These are phyloP conservation scores for Ceratocystiopsis brevicomis DNA, from an alignment of 2,329 filamentous ascomycete species.

Conservation along the genomic window DNA sequence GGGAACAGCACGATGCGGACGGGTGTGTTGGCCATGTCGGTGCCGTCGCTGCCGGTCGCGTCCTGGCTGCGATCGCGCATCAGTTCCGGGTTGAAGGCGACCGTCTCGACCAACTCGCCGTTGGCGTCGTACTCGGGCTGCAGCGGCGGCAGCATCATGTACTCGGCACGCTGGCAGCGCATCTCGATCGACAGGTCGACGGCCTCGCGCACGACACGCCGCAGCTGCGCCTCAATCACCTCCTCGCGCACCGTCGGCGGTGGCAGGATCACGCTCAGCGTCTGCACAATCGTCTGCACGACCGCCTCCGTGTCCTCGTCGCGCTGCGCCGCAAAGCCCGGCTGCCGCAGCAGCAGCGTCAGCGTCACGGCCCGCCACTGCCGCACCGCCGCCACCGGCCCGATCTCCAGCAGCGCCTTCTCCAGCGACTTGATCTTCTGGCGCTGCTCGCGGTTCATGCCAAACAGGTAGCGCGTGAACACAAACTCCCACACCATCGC, in stretches of 20 bases:
- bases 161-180: constrained; percentile 91
- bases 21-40: constrained; percentile 46
- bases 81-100: constrained; percentile 77
- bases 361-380: constrained; percentile 95
- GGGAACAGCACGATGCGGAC: constrained; percentile 92
- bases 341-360: constrained; percentile 65
- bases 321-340: constrained; percentile 64
- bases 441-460: constrained; percentile 93
- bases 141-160: constrained; percentile 92
- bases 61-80: constrained; percentile 85
- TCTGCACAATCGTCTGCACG: constrained; percentile 76
- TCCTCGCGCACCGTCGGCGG: constrained; percentile 64
- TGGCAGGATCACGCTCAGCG: constrained; percentile 66
- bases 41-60: constrained; percentile 7
- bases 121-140: constrained; percentile 90
- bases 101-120: constrained; percentile 72
- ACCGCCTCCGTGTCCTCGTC: constrained; percentile 87
- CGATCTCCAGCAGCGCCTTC: constrained; percentile 76
- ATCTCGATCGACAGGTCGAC: constrained; percentile 89
- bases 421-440: constrained; percentile 94
- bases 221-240: constrained; percentile 68
- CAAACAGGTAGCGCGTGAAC: constrained; percentile 93
- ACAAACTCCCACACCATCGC: constrained; percentile 99
- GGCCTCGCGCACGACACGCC: constrained; percentile 72
- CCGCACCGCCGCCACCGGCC: constrained; percentile 71